phyloP scores from a whole-genome alignment of 129 eudicot genomes.

The Chrysanthemum seticuspe region DNA sequence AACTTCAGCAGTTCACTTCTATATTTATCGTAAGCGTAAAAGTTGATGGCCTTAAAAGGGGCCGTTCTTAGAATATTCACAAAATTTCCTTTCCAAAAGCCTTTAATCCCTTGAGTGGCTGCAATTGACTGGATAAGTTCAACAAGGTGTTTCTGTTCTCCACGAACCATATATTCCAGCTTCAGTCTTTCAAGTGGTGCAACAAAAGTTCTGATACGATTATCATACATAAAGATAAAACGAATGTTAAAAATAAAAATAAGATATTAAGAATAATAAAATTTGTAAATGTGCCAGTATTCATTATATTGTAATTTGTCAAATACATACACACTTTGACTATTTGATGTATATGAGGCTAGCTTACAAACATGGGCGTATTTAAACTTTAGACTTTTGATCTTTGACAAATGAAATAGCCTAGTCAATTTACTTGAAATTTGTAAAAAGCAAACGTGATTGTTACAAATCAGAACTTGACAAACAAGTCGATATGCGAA shows the following conservation, averaged over 20 bases:
- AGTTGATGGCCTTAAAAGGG: conserved; percentile 92
- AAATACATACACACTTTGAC: neutral
- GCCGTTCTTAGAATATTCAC: conserved; percentile 95
- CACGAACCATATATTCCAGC: conserved; percentile 94
- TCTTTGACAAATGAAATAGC: too few relatives aligned
- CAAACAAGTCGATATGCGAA: too few relatives aligned
- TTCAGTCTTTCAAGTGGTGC: conserved; percentile 96
- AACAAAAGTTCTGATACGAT: conserved; percentile 69
- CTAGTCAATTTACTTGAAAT: too few relatives aligned
- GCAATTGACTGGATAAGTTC: conserved; percentile 74
- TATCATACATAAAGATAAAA: too few relatives aligned
- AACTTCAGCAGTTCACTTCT: conserved; percentile 67
- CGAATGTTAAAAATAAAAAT: too few relatives aligned
- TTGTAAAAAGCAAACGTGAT: too few relatives aligned
- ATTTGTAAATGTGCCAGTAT: neutral
- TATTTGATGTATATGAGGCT: too few relatives aligned
- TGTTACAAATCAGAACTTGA: too few relatives aligned
- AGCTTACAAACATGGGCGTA: too few relatives aligned
- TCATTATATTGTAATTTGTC: conserved; percentile 4
- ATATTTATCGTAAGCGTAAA: conserved; percentile 92
- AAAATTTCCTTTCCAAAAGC: conserved; percentile 98
- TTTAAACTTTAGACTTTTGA: too few relatives aligned
- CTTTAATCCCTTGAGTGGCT: conserved; percentile 75
- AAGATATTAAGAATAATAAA: too few relatives aligned
- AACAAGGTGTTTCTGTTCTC: conserved; percentile 77